phyloP scores from a whole-genome alignment of 2,329 filamentous ascomycete genomes.

The Fusarium xylarioides region DNA sequence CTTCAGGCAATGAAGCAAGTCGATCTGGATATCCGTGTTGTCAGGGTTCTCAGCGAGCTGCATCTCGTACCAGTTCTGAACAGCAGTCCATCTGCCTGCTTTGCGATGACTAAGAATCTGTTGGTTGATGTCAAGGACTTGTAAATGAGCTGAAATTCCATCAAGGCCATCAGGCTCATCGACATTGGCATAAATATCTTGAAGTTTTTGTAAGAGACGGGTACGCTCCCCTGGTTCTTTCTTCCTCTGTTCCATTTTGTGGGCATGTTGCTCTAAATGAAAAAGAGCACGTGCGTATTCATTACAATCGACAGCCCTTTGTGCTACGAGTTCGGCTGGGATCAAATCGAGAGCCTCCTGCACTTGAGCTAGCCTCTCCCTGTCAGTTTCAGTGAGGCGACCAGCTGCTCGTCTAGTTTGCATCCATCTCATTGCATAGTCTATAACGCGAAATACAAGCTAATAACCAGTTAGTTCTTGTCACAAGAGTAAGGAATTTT shows the following conservation, averaged over 20 bases:
- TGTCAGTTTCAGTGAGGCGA: conserved; percentile 50
- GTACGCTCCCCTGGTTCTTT: conserved; percentile 63
- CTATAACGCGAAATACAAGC: conserved; percentile 89
- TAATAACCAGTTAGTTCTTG: conserved; percentile 48
- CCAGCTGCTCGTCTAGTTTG: conserved; percentile 69
- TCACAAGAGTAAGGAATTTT: background rate
- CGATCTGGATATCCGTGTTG: conserved; percentile 80
- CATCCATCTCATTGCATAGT: conserved; percentile 91
- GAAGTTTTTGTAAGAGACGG: conserved; percentile 78
- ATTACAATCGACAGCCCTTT: conserved; percentile 89
- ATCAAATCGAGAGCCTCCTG: conserved; percentile 67
- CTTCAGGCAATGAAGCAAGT: conserved; percentile 86
- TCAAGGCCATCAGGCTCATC: conserved; percentile 97
- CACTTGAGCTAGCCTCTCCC: conserved; percentile 60
- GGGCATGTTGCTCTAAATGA: conserved; percentile 91
- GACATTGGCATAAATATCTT: conserved; percentile 96
- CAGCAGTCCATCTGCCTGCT: conserved; percentile 90
- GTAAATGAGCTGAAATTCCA: conserved; percentile 88
- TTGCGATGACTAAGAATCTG: conserved; percentile 94
- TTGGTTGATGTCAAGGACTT: conserved; percentile 89
- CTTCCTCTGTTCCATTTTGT: conserved; percentile 57
- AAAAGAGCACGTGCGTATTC: conserved; percentile 93
- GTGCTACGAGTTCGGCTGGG: conserved; percentile 77
- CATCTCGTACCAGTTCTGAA: conserved; percentile 97
- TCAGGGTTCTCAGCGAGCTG: conserved; percentile 82